phyloP scores from a whole-genome alignment of 768 basidiomycete genomes.

The Dentipellis sp. region DNA sequence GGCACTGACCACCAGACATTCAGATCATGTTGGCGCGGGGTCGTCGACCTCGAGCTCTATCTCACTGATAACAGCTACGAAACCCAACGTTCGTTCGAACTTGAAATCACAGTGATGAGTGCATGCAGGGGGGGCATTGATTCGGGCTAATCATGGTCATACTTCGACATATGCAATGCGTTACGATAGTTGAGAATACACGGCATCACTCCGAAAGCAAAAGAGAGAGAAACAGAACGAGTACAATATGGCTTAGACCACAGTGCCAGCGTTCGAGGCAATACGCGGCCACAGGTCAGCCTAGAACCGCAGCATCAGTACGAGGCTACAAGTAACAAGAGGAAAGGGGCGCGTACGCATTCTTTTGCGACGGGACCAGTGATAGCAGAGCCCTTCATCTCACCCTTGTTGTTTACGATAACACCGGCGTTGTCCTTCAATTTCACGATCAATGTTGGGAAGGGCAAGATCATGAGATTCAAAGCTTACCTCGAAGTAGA shows the following conservation, averaged over 20 bases:
- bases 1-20: too few relatives aligned
- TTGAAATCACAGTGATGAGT: neutral
- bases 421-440: conserved; percentile 88
- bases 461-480: neutral
- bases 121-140: neutral
- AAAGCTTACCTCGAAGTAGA: conserved; percentile 81
- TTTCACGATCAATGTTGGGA: neutral
- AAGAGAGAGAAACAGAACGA: conserved; percentile 6
- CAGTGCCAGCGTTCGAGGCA: conserved; percentile 96
- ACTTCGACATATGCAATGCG: conserved; percentile 1
- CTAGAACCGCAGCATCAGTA: conserved; percentile 25
- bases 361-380: conserved; percentile 98
- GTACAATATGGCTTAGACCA: conserved; percentile 53
- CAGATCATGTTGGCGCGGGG: too few relatives aligned
- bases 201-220: conserved; percentile 11
- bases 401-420: conserved; percentile 97
- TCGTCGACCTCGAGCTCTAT: too few relatives aligned
- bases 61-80: too few relatives aligned
- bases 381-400: conserved; percentile 99
- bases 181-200: conserved; percentile 9
- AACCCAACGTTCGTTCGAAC: too few relatives aligned
- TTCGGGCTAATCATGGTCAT: conserved; percentile 7
- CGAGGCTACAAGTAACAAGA: neutral
- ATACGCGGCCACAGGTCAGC: conserved; percentile 99
- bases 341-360: conserved; percentile 57